Conservation (phyloP, 768 basidiomycete genomes). For the Tylopilus balloui region DNA sequence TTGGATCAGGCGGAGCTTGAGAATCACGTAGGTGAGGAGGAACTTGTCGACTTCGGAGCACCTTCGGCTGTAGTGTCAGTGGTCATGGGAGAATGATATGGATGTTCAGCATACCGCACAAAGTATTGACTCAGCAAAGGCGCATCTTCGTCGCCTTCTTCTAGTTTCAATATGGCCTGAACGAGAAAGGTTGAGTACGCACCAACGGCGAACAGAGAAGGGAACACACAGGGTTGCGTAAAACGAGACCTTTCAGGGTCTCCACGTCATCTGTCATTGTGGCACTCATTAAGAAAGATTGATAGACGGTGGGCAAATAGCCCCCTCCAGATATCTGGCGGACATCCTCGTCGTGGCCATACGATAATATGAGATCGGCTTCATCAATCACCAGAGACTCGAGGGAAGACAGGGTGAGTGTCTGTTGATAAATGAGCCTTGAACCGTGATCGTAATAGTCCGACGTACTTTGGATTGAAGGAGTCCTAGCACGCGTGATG, state of each 20-base stretch:
- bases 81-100: background rate
- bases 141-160: slow-evolving; percentile 82
- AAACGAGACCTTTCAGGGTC: slow-evolving; percentile 77
- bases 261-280: slow-evolving; percentile 97
- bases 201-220: background rate
- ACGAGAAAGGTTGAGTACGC: background rate
- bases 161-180: slow-evolving; percentile 80
- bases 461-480: slow-evolving; percentile 62
- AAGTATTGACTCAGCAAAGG: slow-evolving; percentile 82
- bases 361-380: slow-evolving; percentile 94
- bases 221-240: slow-evolving; percentile 77
- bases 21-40: slow-evolving; percentile 90
- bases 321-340: slow-evolving; percentile 64
- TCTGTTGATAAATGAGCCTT: slow-evolving; percentile 35
- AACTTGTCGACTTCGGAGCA: slow-evolving; percentile 97
- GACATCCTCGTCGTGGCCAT: slow-evolving; percentile 91
- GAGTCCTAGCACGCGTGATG: slow-evolving; percentile 61
- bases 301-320: slow-evolving; percentile 76
- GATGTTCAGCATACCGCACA: slow-evolving; percentile 51
- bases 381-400: slow-evolving; percentile 95
- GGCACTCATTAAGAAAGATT: slow-evolving; percentile 94
- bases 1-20: slow-evolving; percentile 92
- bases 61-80: slow-evolving; percentile 33
- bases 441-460: background rate
- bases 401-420: slow-evolving; percentile 59